phyloP scores from a whole-genome alignment of 1,139 yeast species.

The Lodderomyces parapsilosis region DNA sequence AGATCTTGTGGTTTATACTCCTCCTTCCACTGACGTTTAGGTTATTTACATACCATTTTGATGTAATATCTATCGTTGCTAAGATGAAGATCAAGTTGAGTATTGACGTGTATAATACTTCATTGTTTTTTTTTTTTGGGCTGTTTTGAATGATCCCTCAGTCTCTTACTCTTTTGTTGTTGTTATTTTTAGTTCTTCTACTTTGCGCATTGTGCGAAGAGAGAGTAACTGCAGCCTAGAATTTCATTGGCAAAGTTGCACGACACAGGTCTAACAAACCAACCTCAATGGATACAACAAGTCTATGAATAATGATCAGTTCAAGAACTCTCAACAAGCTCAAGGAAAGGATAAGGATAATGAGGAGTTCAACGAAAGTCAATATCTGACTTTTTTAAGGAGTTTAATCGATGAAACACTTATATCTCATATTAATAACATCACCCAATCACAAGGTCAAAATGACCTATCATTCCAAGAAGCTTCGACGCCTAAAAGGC shows the following conservation, averaged over 20 bases:
- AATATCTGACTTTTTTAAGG: conserved; percentile 26
- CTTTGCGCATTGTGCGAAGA: no score
- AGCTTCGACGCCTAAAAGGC: conserved; percentile 14
- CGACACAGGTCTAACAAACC: neutral
- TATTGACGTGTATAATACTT: neutral
- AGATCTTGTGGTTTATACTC: no score
- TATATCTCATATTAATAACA: conserved; percentile 26
- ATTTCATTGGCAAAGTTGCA: neutral
- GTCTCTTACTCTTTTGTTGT: no score
- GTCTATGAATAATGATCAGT: conserved; percentile 1
- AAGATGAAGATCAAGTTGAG: neutral
- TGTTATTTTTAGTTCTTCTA: neutral
- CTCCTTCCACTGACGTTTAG: no score
- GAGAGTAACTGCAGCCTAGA: neutral
- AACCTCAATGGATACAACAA: neutral
- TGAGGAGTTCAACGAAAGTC: conserved; percentile 4
- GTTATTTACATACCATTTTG: neutral
- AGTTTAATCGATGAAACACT: conserved; percentile 36
- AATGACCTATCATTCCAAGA: conserved; percentile 11
- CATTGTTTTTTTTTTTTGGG: neutral
- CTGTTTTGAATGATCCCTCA: no score
- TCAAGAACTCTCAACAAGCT: no score
- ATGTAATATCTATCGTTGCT: neutral
- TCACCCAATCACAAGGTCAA: conserved; percentile 21
- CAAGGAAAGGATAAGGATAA: neutral